Percentiles rank a stretch among this genome's conserved stretches.
phyloP scores from a whole-genome alignment of 371 early-diverging fungal species.

The Parasitella parasitica region DNA sequence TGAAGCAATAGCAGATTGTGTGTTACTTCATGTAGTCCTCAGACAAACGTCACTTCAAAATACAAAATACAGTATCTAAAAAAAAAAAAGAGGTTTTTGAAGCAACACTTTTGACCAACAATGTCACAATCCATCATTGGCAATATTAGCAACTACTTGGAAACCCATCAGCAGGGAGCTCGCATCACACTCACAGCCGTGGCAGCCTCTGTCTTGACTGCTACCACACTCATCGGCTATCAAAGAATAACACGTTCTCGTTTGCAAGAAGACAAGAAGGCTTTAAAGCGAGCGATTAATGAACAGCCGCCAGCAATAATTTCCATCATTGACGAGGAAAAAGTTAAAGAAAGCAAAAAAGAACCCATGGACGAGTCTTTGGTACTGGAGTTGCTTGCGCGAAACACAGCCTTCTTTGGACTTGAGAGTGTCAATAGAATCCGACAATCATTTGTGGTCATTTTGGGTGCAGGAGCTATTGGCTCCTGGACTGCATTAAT shows the following conservation, averaged over 20 bases:
- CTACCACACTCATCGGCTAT: slow-evolving; percentile 47
- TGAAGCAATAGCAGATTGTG: too few species aligned
- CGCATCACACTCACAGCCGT: slow-evolving; percentile 46
- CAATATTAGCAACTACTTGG: slow-evolving; percentile 14
- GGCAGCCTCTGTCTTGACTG: slow-evolving; percentile 61
- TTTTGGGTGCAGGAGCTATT: slow-evolving; percentile 96
- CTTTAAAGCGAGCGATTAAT: neutral
- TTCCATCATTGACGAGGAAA: slow-evolving; percentile 9
- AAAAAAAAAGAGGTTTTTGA: too few species aligned
- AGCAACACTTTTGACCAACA: neutral
- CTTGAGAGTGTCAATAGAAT: slow-evolving; percentile 71
- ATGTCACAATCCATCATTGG: neutral
- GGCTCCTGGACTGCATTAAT: slow-evolving; percentile 92
- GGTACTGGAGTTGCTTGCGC: slow-evolving; percentile 81
- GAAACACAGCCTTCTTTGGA: slow-evolving; percentile 90
- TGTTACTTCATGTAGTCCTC: too few species aligned
- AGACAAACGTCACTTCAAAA: too few species aligned
- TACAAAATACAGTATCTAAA: too few species aligned
- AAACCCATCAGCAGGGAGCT: slow-evolving; percentile 20
- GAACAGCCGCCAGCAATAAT: neutral
- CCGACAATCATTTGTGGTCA: slow-evolving; percentile 75
- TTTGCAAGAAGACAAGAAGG: slow-evolving; percentile 21
- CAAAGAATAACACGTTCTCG: slow-evolving; percentile 46
- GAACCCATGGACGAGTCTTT: slow-evolving; percentile 61
- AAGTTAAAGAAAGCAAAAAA: neutral